Conservation (phyloP, 352 stramenopile species). For the Pythium aquatile region DNA sequence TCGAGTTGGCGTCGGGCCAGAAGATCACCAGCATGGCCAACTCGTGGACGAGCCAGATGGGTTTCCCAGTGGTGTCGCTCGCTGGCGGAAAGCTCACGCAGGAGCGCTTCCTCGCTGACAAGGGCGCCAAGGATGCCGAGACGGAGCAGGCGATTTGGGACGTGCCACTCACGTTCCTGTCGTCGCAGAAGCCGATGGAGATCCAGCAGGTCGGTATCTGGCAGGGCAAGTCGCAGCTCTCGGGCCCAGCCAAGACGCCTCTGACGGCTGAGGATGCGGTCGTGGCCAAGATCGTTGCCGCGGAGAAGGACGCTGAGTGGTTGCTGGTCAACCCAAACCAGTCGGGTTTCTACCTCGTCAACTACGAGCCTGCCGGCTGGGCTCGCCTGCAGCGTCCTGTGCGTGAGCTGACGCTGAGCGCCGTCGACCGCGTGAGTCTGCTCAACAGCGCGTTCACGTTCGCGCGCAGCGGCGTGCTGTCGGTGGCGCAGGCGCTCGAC, state of each 20-base stretch:
- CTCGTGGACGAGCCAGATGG: conserved; percentile 93
- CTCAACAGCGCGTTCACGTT: conserved; percentile 93
- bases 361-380: conserved; percentile 89
- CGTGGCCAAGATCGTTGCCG: conserved; percentile 40
- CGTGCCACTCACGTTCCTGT: conserved; percentile 80
- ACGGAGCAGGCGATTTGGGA: conserved; percentile 64
- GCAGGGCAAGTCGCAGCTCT: conserved; percentile 31
- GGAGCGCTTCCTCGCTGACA: conserved; percentile 93
- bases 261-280: conserved; percentile 64
- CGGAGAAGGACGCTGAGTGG: conserved; percentile 57
- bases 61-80: conserved; percentile 91
- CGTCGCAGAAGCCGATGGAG: conserved; percentile 40
- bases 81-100: conserved; percentile 77
- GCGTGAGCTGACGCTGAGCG: conserved; percentile 47
- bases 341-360: conserved; percentile 94
- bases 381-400: conserved; percentile 70
- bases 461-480: conserved; percentile 61
- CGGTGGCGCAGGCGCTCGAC: conserved; percentile 56
- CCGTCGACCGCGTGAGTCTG: conserved; percentile 92
- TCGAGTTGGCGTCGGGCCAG: conserved; percentile 90
- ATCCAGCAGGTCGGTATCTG: conserved; percentile 68
- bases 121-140: conserved; percentile 58
- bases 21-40: conserved; percentile 91
- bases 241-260: conserved; percentile 21
- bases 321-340: conserved; percentile 96